Conservation (phyloP, 495 filamentous ascomycete species). For the Hypoxylon intermedium region DNA sequence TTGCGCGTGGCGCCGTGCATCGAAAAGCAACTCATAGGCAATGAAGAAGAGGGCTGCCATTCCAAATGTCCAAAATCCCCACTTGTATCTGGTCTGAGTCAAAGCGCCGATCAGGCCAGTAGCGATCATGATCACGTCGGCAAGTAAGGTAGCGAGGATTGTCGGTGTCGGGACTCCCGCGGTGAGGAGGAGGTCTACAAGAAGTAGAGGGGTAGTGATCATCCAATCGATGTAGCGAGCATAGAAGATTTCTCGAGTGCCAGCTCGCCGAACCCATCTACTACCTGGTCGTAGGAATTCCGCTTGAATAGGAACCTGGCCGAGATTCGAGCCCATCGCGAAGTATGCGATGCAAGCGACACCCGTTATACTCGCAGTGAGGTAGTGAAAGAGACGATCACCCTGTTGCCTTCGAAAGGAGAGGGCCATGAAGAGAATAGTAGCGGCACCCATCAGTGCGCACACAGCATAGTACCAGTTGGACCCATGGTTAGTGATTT, state of each 20-base stretch:
- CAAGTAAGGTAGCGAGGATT: slow-evolving; percentile 66
- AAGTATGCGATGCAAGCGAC: slow-evolving; percentile 73
- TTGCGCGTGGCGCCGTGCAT: slow-evolving; percentile 61
- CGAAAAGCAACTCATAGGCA: slow-evolving; percentile 59
- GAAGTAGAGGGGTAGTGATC: slow-evolving; percentile 57
- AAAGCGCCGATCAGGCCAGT: slow-evolving; percentile 69
- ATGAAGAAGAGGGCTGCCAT: slow-evolving; percentile 66
- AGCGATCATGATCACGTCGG: slow-evolving; percentile 68
- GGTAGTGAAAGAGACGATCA: slow-evolving; percentile 74
- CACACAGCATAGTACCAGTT: slow-evolving; percentile 61
- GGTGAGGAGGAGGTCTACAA: slow-evolving; percentile 67
- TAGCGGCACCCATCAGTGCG: slow-evolving; percentile 55
- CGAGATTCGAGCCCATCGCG: slow-evolving; percentile 71
- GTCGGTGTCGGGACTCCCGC: slow-evolving; percentile 70
- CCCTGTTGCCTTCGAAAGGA: slow-evolving; percentile 57
- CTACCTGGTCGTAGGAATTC: slow-evolving; percentile 53
- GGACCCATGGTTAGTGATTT: slow-evolving; percentile 67
- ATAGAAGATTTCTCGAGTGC: slow-evolving; percentile 72
- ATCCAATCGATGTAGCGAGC: slow-evolving; percentile 73
- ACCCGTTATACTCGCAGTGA: slow-evolving; percentile 65
- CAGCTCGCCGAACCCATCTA: slow-evolving; percentile 51
- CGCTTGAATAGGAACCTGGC: slow-evolving; percentile 66
- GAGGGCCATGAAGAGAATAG: slow-evolving; percentile 52
- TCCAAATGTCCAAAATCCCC: slow-evolving; percentile 72
- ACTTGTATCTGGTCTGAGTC: slow-evolving; percentile 65